Conservation (phyloP, 1,139 yeast genomes). For the Candida pseudoviswanathii region DNA sequence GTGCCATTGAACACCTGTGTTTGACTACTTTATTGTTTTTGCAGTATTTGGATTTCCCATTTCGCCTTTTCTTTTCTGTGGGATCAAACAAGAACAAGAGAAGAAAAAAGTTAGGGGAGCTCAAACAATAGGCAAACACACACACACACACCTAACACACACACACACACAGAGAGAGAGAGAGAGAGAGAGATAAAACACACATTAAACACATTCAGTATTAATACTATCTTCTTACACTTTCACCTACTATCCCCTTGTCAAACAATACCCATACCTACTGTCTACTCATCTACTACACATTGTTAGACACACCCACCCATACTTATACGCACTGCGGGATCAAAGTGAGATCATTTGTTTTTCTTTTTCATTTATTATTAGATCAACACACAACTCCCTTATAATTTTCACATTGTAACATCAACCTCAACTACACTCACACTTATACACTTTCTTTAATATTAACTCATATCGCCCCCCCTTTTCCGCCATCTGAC, state of each 20-base stretch:
- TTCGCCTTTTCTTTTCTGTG: not conserved
- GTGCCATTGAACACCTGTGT: not conserved
- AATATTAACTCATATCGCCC: no score
- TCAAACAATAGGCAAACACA: not conserved
- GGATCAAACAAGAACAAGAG: not conserved
- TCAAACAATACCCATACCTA: no score
- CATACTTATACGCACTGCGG: not conserved
- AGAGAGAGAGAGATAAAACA: no score
- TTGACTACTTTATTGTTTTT: not conserved
- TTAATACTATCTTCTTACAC: no score
- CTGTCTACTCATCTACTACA: no score
- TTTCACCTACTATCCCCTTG: no score
- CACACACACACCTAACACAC: not conserved
- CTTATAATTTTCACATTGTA: not conserved
- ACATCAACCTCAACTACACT: no score
- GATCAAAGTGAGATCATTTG: constrained; percentile 1
- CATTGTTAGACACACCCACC: not conserved
- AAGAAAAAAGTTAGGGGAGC: not conserved
- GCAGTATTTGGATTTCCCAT: not conserved
- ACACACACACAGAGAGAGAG: not conserved
- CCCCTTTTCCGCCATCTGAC: no score
- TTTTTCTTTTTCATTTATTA: not conserved
- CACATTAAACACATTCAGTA: no score
- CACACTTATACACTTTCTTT: no score
- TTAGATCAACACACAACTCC: not conserved